A percentile compares a stretch with the other conserved stretches of the same genome.
phyloP scores from a whole-genome alignment of 1,284 basidiomycete genomes.

The Leccinum griseonigrum region DNA sequence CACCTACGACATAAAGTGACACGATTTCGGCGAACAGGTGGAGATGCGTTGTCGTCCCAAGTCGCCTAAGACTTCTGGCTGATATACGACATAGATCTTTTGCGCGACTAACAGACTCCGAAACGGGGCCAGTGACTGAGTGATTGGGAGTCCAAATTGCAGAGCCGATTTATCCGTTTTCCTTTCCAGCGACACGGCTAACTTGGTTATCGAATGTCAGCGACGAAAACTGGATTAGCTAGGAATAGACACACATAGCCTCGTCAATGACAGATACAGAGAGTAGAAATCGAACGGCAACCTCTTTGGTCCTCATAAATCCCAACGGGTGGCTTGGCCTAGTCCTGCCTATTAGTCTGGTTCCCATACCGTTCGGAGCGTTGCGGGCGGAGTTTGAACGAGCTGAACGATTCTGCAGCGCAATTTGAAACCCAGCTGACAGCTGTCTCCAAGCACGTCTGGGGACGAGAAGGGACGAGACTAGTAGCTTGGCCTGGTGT shows the following conservation, averaged over 20 bases:
- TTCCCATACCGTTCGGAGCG: no score
- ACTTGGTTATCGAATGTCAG: conserved; percentile 8
- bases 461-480: no score
- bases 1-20: conserved; percentile 58
- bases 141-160: conserved; percentile 45
- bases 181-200: conserved; percentile 13
- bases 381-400: no score
- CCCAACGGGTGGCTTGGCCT: conserved; percentile 43
- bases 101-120: conserved; percentile 10
- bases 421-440: no score
- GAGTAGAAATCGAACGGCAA: conserved; percentile 47
- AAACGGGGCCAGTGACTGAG: conserved; percentile 31
- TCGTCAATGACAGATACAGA: conserved; percentile 37
- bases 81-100: conserved; percentile 49
- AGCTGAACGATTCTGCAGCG: no score
- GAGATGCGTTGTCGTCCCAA: conserved; percentile 51
- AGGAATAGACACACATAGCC: conserved; percentile 31
- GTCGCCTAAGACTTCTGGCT: conserved; percentile 55
- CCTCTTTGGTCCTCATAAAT: conserved; percentile 50
- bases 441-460: no score
- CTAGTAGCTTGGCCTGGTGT: no score
- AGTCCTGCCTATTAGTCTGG: no score
- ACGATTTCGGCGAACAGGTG: conserved; percentile 48
- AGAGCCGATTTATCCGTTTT: conserved; percentile 31
- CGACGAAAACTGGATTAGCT: background rate